Conservation (phyloP, 192 early-diverging fungal species). For the Mortierella antarctica region DNA sequence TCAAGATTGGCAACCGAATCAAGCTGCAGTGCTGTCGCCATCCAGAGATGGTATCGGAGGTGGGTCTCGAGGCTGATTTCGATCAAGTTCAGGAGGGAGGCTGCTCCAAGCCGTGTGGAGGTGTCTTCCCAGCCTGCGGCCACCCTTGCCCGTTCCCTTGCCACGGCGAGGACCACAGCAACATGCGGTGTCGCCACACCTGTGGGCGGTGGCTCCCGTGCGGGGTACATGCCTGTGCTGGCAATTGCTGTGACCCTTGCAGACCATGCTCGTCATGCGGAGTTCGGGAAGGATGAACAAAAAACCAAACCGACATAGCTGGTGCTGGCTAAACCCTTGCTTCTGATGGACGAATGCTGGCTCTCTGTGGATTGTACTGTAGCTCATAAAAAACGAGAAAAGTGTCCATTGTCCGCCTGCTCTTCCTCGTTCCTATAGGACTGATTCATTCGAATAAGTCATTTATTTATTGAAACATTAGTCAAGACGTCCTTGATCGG, state of each 20-base stretch:
- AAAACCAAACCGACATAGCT: too few species aligned
- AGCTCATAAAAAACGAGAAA: too few species aligned
- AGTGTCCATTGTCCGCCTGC: background rate
- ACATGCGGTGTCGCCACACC: conserved; percentile 21
- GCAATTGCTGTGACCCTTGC: conserved; percentile 29
- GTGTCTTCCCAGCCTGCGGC: conserved; percentile 41
- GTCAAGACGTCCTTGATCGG: background rate
- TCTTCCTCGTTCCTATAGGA: too few species aligned
- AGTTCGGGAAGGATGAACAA: too few species aligned
- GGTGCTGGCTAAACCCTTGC: too few species aligned
- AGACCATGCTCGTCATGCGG: conserved; percentile 11
- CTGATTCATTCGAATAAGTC: too few species aligned
- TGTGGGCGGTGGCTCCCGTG: conserved; percentile 26
- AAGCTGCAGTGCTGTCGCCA: conserved; percentile 53
- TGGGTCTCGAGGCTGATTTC: conserved; percentile 60
- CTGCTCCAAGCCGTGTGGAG: conserved; percentile 53
- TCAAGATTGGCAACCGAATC: conserved; percentile 57
- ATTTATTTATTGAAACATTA: too few species aligned
- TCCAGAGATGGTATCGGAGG: conserved; percentile 35
- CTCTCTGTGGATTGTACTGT: too few species aligned
- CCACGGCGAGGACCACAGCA: conserved; percentile 22
- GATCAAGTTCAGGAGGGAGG: conserved; percentile 58
- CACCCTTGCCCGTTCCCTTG: conserved; percentile 43
- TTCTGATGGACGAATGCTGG: too few species aligned
- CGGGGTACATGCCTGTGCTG: conserved; percentile 23